These are phyloP conservation scores for Dactylonectria macrodidyma DNA, from an alignment of 2,329 filamentous ascomycete species.

Conservation along the genomic window DNA sequence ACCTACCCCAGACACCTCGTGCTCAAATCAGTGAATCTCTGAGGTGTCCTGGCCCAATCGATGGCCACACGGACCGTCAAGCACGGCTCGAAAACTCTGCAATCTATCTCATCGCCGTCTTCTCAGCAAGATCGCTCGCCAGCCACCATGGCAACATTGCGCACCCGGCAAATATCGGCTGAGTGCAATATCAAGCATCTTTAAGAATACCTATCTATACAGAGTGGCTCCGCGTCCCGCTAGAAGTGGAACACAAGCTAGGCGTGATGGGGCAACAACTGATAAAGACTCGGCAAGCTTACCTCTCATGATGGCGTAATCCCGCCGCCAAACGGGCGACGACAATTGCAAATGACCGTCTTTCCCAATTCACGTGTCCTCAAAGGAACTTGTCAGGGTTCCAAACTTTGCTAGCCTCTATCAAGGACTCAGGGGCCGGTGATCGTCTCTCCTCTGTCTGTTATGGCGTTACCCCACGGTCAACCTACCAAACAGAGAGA, in stretches of 20 bases:
- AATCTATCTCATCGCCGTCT: constrained; percentile 20
- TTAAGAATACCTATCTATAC: constrained; percentile 39
- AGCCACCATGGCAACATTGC: constrained; percentile 6
- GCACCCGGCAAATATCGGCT: constrained; percentile 26
- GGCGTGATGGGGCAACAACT: constrained; percentile 39
- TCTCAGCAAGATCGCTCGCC: constrained; percentile 20
- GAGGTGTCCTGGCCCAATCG: constrained; percentile 10
- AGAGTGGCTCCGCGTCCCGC: constrained; percentile 42
- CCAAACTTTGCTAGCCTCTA: constrained; percentile 24
- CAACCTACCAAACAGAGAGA: constrained; percentile 17
- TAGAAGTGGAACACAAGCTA: constrained; percentile 42
- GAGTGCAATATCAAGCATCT: constrained; percentile 23
- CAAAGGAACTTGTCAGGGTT: constrained; percentile 7
- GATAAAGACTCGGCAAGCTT: constrained; percentile 41
- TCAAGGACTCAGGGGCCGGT: constrained; percentile 1
- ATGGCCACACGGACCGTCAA: constrained; percentile 5
- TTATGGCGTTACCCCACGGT: constrained; percentile 18
- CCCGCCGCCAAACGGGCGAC: constrained; percentile 15
- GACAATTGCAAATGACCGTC: constrained; percentile 15
- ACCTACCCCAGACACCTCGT: constrained; percentile 16
- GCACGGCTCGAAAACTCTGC: constrained; percentile 2
- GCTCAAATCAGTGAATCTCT: background rate
- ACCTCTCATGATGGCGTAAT: constrained; percentile 31
- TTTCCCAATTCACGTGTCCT: constrained; percentile 20
- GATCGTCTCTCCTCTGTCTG: constrained; percentile 12